phyloP scores from a whole-genome alignment of 768 basidiomycete species.

The Calocybe cyanea region DNA sequence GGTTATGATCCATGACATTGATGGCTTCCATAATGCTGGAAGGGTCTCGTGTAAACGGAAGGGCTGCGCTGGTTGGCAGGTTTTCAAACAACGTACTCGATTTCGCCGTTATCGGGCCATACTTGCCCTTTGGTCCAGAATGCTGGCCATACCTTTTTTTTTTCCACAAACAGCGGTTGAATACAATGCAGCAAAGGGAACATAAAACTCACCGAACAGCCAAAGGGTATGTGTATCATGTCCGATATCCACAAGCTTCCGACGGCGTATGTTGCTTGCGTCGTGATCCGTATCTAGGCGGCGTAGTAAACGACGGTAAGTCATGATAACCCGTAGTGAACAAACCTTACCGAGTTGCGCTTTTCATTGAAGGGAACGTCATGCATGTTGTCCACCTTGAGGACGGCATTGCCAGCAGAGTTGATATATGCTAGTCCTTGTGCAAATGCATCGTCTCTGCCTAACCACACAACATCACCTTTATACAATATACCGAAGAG shows the following conservation, averaged over 20 bases:
- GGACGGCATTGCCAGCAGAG: conserved; percentile 55
- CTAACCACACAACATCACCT: conserved; percentile 63
- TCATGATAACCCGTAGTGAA: no score
- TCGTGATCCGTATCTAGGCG: conserved; percentile 40
- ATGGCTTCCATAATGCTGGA: conserved; percentile 78
- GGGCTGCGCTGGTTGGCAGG: no score
- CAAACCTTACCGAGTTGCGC: conserved; percentile 49
- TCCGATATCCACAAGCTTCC: conserved; percentile 45
- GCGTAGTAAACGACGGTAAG: no score
- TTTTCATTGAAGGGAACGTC: conserved; percentile 47
- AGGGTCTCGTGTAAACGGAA: no score
- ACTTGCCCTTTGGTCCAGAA: conserved; percentile 43
- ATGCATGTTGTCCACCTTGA: conserved; percentile 72
- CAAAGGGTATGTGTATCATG: conserved; percentile 44
- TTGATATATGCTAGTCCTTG: conserved; percentile 59
- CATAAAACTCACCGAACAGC: conserved; percentile 42
- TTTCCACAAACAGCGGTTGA: no score
- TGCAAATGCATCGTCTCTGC: conserved; percentile 39
- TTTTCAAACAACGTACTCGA: conserved; percentile 35
- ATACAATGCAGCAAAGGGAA: no score
- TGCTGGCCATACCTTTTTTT: conserved; percentile 43
- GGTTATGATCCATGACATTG: conserved; percentile 66
- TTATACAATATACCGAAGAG: conserved; percentile 16
- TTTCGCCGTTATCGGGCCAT: conserved; percentile 48
- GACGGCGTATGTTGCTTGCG: conserved; percentile 36